Percentiles rank a stretch among this genome's conserved stretches.
Evolutionary conservation across 2,329 filamentous ascomycete species (phyloP).

Genomic region (Ophiocordyceps robertsii): DNA sequence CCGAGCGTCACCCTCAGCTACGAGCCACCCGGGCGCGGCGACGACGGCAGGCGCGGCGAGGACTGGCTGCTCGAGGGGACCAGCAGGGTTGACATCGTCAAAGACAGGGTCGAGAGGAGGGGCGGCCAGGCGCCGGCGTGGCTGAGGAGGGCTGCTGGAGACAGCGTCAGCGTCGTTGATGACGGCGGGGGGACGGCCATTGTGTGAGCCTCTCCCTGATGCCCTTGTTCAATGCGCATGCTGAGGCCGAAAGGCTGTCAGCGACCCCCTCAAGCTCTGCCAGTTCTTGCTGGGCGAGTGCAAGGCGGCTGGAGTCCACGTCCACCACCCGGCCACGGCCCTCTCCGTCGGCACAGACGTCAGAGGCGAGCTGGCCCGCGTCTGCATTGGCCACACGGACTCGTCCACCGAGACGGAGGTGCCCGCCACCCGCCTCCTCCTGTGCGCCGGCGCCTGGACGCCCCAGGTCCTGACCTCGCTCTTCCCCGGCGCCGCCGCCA

Average conservation of each 20-base stretch:
- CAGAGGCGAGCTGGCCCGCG: constrained; percentile 33
- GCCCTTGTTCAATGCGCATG: background rate
- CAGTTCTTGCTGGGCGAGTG: constrained; percentile 49
- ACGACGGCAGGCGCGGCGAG: constrained; percentile 30
- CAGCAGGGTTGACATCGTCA: constrained; percentile 42
- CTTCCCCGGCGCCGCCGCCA: constrained; percentile 41
- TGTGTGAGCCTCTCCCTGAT: constrained; percentile 34
- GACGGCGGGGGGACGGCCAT: constrained; percentile 48
- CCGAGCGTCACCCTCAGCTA: constrained; percentile 45
- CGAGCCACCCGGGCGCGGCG: constrained; percentile 19
- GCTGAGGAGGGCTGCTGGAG: constrained; percentile 30
- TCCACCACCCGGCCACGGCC: constrained; percentile 52
- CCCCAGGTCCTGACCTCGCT: constrained; percentile 48
- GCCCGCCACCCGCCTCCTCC: constrained; percentile 50
- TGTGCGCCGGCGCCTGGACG: constrained; percentile 62
- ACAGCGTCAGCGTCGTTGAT: constrained; percentile 47
- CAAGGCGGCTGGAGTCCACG: constrained; percentile 43
- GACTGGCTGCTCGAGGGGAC: constrained; percentile 55
- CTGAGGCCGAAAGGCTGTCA: constrained; percentile 13
- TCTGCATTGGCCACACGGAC: constrained; percentile 33
- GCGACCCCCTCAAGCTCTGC: constrained; percentile 54
- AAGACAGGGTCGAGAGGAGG: constrained; percentile 14
- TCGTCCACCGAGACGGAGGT: constrained; percentile 33
- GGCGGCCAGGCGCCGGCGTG: constrained; percentile 19
- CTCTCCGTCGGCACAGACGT: constrained; percentile 37